Conservation (phyloP, 2,329 filamentous ascomycete species). For the Neoascochyta sp. region DNA sequence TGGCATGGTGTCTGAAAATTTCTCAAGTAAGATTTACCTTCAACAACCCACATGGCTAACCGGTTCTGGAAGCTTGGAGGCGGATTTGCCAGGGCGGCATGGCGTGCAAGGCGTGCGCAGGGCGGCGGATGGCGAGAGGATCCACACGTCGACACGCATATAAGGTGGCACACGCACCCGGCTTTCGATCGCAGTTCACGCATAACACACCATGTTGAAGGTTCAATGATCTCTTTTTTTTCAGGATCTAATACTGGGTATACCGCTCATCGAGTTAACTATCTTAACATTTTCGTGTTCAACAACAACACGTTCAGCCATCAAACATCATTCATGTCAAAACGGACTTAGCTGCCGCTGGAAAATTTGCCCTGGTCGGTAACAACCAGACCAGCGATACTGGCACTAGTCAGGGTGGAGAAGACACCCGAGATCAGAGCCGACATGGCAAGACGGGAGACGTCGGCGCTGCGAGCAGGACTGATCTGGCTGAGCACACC, state of each 20-base stretch:
- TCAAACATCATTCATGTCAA: constrained; percentile 2
- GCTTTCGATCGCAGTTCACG: too few species aligned
- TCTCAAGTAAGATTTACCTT: constrained; percentile 8
- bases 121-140: constrained; percentile 6
- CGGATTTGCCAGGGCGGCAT: constrained; percentile 3
- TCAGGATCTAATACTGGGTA: too few species aligned
- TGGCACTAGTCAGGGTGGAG: constrained; percentile 73
- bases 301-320: constrained; percentile 1
- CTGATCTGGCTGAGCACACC: constrained; percentile 81
- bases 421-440: constrained; percentile 75
- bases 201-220: too few species aligned
- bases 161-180: too few species aligned
- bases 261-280: constrained; percentile 9
- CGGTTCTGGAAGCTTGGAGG: constrained; percentile 6
- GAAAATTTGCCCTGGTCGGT: constrained; percentile 31
- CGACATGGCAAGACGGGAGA: constrained; percentile 70
- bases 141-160: constrained; percentile 6
- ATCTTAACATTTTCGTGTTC: constrained; percentile 9
- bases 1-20: constrained; percentile 5
- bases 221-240: too few species aligned
- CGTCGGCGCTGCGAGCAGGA: constrained; percentile 68
- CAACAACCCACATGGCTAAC: constrained; percentile 4
- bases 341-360: constrained; percentile 10
- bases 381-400: constrained; percentile 54
- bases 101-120: constrained; percentile 8